Evolutionary conservation across 441 rosid genomes (phyloP).

Genomic region (Pelargonium myrrhifolium): DNA sequence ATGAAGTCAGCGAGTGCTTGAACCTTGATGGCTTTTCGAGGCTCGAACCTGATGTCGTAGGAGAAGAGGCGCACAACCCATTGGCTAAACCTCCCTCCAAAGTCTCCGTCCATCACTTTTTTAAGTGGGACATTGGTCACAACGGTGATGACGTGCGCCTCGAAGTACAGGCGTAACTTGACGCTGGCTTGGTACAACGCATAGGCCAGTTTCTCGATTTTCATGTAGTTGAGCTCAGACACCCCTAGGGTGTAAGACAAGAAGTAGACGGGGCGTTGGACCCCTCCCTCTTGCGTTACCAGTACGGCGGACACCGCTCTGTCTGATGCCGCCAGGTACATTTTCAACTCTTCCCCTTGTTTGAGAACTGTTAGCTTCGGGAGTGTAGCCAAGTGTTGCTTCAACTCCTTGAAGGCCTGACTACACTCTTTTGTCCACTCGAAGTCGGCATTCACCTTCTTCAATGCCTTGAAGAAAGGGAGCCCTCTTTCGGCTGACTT

Average conservation of each 20-base stretch:
- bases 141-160: background rate
- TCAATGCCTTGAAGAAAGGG: background rate
- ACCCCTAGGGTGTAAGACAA: background rate
- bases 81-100: background rate
- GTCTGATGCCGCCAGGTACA: no score
- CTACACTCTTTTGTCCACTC: background rate
- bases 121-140: background rate
- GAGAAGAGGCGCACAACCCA: background rate
- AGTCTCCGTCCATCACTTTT: background rate
- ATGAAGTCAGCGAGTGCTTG: no score
- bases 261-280: background rate
- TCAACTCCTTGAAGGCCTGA: background rate
- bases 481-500: background rate
- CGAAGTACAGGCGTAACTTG: background rate
- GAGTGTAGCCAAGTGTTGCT: background rate
- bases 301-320: background rate
- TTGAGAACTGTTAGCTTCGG: background rate
- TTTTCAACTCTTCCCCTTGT: no score
- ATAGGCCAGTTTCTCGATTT: background rate
- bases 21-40: no score
- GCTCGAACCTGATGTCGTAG: no score
- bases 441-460: background rate
- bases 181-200: background rate
- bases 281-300: background rate
- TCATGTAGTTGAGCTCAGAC: background rate